Evolutionary conservation across 306 rosid genomes (phyloP).

Genomic region (Dalbergia cochinchinensis): DNA sequence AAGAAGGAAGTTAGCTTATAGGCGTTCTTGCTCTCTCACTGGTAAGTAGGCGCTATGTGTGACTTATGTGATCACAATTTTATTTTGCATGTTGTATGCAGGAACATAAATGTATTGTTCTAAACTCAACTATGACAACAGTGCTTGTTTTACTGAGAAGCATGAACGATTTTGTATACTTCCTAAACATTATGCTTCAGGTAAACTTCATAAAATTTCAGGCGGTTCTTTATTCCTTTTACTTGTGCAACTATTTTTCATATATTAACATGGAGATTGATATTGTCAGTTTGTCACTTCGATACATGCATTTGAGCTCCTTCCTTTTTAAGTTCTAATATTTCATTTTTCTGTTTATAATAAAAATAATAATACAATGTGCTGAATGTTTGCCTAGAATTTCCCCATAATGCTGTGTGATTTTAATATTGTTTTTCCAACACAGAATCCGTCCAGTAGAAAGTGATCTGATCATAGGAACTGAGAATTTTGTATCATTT

Average conservation of each 20-base stretch:
- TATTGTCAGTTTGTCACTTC: neutral
- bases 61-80: constrained; percentile 3
- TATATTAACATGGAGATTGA: constrained; percentile 6
- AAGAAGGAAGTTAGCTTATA: constrained; percentile 1
- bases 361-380: neutral
- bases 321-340: neutral
- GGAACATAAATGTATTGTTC: constrained; percentile 64
- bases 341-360: neutral
- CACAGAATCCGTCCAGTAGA: neutral
- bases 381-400: constrained; percentile 3
- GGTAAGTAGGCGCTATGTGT: neutral
- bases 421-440: neutral
- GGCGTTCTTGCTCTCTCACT: too few species aligned
- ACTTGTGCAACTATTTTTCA: neutral
- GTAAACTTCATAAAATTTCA: constrained; percentile 48
- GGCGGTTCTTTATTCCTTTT: neutral
- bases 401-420: neutral
- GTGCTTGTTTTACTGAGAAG: constrained; percentile 71
- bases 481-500: neutral
- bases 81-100: constrained; percentile 45
- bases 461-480: neutral
- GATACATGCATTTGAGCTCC: constrained; percentile 20
- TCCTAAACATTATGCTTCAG: constrained; percentile 81
- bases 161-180: constrained; percentile 69
- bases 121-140: constrained; percentile 54